phyloP scores from a whole-genome alignment of 2,329 filamentous ascomycete genomes.

The Claviceps paspali region DNA sequence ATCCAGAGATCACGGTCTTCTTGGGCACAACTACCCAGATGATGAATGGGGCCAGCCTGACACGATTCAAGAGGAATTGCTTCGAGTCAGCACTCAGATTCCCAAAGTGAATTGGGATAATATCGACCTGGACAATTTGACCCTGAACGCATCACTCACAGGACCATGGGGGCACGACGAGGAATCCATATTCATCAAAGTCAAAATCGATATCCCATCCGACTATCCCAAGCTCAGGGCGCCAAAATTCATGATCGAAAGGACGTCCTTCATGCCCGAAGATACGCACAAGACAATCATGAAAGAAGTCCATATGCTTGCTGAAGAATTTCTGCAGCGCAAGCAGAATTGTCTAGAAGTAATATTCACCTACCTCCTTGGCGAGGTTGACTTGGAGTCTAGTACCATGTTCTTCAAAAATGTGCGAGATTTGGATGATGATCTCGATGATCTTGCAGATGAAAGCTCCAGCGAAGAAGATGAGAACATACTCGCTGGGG shows the following conservation, averaged over 20 bases:
- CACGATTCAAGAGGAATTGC: conserved; percentile 47
- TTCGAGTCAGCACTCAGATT: conserved; percentile 45
- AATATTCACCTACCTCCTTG: conserved; percentile 46
- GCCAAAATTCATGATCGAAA: conserved; percentile 45
- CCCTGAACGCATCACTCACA: conserved; percentile 43
- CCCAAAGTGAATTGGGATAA: conserved; percentile 50
- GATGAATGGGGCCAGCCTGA: conserved; percentile 47
- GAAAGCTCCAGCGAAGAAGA: conserved; percentile 82
- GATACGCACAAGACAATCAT: conserved; percentile 36
- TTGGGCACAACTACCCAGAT: conserved; percentile 35
- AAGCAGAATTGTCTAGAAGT: conserved; percentile 48
- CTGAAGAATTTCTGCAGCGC: conserved; percentile 37
- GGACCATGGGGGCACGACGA: conserved; percentile 46
- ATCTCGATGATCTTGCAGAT: conserved; percentile 41
- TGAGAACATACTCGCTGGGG: conserved; percentile 34
- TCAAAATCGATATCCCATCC: conserved; percentile 43
- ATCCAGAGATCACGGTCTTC: conserved; percentile 36
- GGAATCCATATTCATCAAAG: conserved; percentile 45
- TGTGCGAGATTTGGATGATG: conserved; percentile 46
- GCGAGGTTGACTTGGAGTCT: conserved; percentile 44
- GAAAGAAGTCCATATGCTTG: conserved; percentile 40
- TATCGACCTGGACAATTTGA: conserved; percentile 46
- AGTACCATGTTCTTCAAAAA: conserved; percentile 49
- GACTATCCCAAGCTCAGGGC: conserved; percentile 42
- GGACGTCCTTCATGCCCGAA: conserved; percentile 45